Percentiles rank a stretch among this genome's conserved stretches.
Evolutionary conservation across 495 filamentous ascomycete species (phyloP).

Genomic region (Bombardia bombarda): DNA sequence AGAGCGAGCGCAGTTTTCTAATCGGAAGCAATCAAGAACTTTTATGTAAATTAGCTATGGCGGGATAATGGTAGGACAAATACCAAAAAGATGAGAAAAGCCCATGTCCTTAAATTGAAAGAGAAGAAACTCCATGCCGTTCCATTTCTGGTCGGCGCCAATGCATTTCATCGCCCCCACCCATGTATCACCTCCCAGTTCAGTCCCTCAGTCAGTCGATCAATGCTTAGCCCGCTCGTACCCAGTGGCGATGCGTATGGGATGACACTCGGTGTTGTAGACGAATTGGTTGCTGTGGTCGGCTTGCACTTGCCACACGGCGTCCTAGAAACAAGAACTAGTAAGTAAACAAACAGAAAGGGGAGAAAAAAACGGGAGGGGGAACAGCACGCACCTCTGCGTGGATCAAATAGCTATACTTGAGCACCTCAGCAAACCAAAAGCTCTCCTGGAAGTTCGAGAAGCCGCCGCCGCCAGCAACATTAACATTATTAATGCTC

Average conservation of each 20-base stretch:
- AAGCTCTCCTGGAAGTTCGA: slow-evolving; percentile 79
- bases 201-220: no score
- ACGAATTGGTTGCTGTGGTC: slow-evolving; percentile 57
- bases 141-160: not conserved
- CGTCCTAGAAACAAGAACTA: slow-evolving; percentile 31
- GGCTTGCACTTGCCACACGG: slow-evolving; percentile 56
- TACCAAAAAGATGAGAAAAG: no score
- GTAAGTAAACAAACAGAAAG: not conserved
- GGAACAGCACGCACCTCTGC: slow-evolving; percentile 15
- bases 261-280: slow-evolving; percentile 19
- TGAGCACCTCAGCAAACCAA: slow-evolving; percentile 83
- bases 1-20: no score
- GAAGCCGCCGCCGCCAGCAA: slow-evolving; percentile 48
- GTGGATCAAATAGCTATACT: slow-evolving; percentile 68
- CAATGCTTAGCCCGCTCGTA: not conserved
- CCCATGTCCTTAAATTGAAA: no score
- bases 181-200: no score
- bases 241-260: not conserved
- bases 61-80: not conserved
- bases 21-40: no score
- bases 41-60: not conserved
- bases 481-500: slow-evolving; percentile 59
- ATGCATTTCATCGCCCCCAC: no score
- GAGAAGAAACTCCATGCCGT: not conserved
- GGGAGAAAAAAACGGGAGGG: not conserved